Conservation (phyloP, 805 yeast species). For the Yarrowia sp. region DNA sequence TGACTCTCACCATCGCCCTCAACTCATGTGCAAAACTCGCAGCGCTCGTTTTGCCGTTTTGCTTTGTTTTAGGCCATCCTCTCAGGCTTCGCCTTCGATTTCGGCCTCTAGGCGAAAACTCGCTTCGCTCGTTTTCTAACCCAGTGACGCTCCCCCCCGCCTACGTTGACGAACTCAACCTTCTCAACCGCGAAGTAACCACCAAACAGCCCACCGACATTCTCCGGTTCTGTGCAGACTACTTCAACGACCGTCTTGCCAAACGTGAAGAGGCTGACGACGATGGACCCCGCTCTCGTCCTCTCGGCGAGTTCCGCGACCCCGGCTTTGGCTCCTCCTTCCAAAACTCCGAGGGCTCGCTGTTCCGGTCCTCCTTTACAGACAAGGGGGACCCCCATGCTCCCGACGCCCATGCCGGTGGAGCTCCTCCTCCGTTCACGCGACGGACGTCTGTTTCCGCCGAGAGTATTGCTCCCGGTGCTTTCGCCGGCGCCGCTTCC, state of each 20-base stretch:
- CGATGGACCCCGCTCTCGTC: slow-evolving; percentile 22
- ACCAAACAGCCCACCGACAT: slow-evolving; percentile 62
- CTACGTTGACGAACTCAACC: slow-evolving; percentile 55
- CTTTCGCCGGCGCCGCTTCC: slow-evolving; percentile 29
- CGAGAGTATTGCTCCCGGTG: slow-evolving; percentile 44
- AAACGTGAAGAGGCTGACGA: slow-evolving; percentile 31
- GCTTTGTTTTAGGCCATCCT: background rate
- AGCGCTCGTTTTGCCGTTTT: background rate
- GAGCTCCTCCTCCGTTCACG: slow-evolving; percentile 5
- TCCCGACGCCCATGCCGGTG: slow-evolving; percentile 29
- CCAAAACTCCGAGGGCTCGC: background rate
- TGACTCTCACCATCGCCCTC: too few species aligned
- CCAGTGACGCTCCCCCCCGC: slow-evolving; percentile 39
- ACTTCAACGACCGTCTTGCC: slow-evolving; percentile 61
- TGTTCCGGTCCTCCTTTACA: background rate
- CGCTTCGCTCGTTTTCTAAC: slow-evolving; percentile 5
- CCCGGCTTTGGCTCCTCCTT: background rate
- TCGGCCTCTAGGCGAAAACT: too few species aligned
- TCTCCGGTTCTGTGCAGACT: slow-evolving; percentile 72
- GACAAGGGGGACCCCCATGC: slow-evolving; percentile 16
- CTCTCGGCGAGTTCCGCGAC: slow-evolving; percentile 5
- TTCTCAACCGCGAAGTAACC: slow-evolving; percentile 57
- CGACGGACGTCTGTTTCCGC: slow-evolving; percentile 89
- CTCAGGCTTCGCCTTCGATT: too few species aligned
- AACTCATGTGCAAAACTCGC: too few species aligned